Percentiles rank a stretch among this genome's conserved stretches.
Conservation (phyloP, 2,329 filamentous ascomycete species). For the Blastomyces gilchristii region DNA sequence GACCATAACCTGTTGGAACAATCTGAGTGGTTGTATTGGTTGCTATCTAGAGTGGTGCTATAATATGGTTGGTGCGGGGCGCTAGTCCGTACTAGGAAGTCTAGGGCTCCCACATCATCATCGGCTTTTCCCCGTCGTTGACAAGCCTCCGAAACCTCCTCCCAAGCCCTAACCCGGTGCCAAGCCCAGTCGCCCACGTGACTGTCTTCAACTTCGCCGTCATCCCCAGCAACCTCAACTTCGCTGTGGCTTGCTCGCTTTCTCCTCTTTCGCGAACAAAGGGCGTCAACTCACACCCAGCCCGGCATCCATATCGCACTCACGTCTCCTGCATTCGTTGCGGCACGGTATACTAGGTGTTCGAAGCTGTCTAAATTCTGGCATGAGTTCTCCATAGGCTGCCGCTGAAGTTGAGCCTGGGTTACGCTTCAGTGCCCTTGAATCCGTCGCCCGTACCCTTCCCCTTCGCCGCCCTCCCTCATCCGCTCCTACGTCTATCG, state of each 20-base stretch:
- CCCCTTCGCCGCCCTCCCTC: not conserved
- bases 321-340: not conserved
- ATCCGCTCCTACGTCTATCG: not conserved
- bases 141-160: not conserved
- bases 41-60: too few relatives aligned
- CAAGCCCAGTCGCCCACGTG: not conserved
- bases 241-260: not conserved
- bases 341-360: not conserved
- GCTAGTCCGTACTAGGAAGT: too few relatives aligned
- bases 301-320: constrained; percentile 1
- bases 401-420: constrained; percentile 6
- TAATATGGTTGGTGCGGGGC: too few relatives aligned
- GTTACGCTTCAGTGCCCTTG: constrained; percentile 7
- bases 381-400: constrained; percentile 10
- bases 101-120: too few relatives aligned
- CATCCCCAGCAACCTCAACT: constrained; percentile 7
- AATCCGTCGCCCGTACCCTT: constrained; percentile 1
- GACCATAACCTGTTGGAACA: too few relatives aligned
- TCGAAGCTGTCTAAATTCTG: constrained; percentile 5
- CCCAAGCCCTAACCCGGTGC: not conserved
- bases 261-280: constrained; percentile 10
- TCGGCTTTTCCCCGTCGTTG: too few relatives aligned
- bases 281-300: constrained; percentile 9
- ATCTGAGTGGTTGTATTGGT: too few relatives aligned
- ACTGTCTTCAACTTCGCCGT: constrained; percentile 4